phyloP scores from a whole-genome alignment of 352 stramenopile genomes.

The Globisporangium okanoganense region DNA sequence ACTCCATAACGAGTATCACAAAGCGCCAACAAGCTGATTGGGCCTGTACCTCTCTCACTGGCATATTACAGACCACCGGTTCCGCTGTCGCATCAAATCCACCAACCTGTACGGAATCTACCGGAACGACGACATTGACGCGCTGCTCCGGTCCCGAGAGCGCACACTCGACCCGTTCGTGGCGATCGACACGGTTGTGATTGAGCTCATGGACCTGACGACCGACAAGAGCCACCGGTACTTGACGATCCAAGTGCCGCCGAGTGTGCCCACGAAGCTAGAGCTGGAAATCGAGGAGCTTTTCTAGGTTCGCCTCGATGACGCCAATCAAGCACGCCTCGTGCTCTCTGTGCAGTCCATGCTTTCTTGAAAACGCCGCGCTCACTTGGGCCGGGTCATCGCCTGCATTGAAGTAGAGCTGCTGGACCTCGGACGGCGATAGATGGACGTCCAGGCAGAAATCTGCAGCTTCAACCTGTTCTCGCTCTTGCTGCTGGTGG shows the following conservation, averaged over 20 bases:
- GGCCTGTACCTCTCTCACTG: not conserved
- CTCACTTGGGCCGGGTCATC: conserved; percentile 29
- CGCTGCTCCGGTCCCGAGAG: conserved; percentile 26
- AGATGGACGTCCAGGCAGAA: conserved; percentile 40
- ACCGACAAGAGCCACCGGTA: conserved; percentile 49
- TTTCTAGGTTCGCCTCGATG: conserved; percentile 43
- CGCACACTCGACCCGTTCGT: conserved; percentile 41
- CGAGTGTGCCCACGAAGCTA: conserved; percentile 31
- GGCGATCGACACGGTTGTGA: conserved; percentile 58
- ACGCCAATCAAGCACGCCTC: conserved; percentile 25
- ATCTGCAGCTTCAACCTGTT: conserved; percentile 4
- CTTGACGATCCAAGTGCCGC: conserved; percentile 45
- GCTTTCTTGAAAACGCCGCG: conserved; percentile 22
- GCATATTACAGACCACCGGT: conserved; percentile 38
- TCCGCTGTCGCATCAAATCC: conserved; percentile 73
- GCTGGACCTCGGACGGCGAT: conserved; percentile 34
- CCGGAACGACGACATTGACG: conserved; percentile 55
- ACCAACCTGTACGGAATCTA: conserved; percentile 65
- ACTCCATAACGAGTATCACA: not conserved
- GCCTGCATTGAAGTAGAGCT: conserved; percentile 25
- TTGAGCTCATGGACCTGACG: conserved; percentile 66
- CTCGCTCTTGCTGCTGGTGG: not conserved
- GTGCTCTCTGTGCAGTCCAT: conserved; percentile 27
- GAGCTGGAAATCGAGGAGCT: conserved; percentile 63
- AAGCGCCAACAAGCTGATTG: not conserved